phyloP scores from a whole-genome alignment of 1,284 basidiomycete genomes.

The Cystobasidium pallidum region DNA sequence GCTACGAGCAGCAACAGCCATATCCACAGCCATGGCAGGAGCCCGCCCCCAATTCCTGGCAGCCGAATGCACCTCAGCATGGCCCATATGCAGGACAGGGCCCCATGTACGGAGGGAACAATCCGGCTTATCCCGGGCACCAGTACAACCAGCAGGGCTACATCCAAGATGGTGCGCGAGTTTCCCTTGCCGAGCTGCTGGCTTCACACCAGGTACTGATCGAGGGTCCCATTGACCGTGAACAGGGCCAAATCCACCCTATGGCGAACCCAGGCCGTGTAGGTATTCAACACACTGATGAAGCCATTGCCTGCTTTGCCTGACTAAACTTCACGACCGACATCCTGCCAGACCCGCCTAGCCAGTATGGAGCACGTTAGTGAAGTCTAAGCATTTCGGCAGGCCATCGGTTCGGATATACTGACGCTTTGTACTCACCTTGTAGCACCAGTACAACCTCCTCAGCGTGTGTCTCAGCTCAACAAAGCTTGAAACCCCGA shows the following conservation, averaged over 20 bases:
- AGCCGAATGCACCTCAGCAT: constrained; percentile 12
- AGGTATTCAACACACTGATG: not conserved
- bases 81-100: constrained; percentile 21
- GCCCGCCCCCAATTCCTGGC: constrained; percentile 19
- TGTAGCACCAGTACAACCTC: constrained; percentile 13
- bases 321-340: too few species aligned
- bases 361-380: constrained; percentile 31
- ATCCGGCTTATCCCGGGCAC: constrained; percentile 23
- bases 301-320: too few species aligned
- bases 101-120: constrained; percentile 21
- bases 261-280: constrained; percentile 37
- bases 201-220: too few species aligned
- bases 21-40: constrained; percentile 22
- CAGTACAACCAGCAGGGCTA: constrained; percentile 40
- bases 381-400: constrained; percentile 3
- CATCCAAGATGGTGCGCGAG: constrained; percentile 18
- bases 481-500: not conserved
- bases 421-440: not conserved
- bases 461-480: constrained; percentile 8
- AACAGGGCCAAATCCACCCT: constrained; percentile 34
- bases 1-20: constrained; percentile 13
- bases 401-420: not conserved
- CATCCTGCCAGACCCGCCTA: constrained; percentile 43
- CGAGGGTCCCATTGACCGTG: not conserved
- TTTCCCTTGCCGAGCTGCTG: not conserved